A percentile compares a stretch with the other conserved stretches of the same genome.
Conservation (phyloP, 2,329 filamentous ascomycete genomes). For the Orbilia oligospora region DNA sequence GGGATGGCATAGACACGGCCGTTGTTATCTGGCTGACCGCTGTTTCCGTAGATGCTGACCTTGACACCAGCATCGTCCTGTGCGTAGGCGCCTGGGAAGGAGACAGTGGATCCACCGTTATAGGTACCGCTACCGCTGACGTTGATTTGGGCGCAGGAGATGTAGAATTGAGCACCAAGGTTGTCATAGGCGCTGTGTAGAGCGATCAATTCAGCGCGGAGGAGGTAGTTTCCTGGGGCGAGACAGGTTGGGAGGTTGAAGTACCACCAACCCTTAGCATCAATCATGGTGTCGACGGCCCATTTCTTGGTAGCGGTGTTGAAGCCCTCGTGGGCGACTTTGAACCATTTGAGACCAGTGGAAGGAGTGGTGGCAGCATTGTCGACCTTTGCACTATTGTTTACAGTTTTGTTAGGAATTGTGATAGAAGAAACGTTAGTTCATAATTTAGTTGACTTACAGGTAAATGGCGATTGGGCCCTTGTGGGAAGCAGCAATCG, state of each 20-base stretch:
- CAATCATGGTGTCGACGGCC: conserved; percentile 71
- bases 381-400: conserved; percentile 67
- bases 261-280: conserved; percentile 68
- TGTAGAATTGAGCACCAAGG: conserved; percentile 66
- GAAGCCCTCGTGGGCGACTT: conserved; percentile 68
- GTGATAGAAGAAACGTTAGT: no score
- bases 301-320: conserved; percentile 67
- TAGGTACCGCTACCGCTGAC: conserved; percentile 64
- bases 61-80: conserved; percentile 65
- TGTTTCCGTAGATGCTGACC: conserved; percentile 56
- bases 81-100: conserved; percentile 65
- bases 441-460: conserved; percentile 62
- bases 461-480: conserved; percentile 67
- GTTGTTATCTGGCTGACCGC: conserved; percentile 54
- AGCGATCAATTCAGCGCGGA: conserved; percentile 62
- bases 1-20: conserved; percentile 49
- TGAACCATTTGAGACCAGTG: conserved; percentile 68
- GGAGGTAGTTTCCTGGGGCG: conserved; percentile 65
- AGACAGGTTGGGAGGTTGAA: conserved; percentile 65
- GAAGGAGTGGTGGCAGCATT: conserved; percentile 66
- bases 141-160: conserved; percentile 66
- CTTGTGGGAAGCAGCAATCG: conserved; percentile 70
- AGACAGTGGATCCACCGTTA: conserved; percentile 61
- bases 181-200: conserved; percentile 61
- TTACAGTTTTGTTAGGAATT: background rate